Percentiles rank a stretch among this genome's conserved stretches.
phyloP scores from a whole-genome alignment of 495 filamentous ascomycete genomes.

The Hypoxylon subgilvum region DNA sequence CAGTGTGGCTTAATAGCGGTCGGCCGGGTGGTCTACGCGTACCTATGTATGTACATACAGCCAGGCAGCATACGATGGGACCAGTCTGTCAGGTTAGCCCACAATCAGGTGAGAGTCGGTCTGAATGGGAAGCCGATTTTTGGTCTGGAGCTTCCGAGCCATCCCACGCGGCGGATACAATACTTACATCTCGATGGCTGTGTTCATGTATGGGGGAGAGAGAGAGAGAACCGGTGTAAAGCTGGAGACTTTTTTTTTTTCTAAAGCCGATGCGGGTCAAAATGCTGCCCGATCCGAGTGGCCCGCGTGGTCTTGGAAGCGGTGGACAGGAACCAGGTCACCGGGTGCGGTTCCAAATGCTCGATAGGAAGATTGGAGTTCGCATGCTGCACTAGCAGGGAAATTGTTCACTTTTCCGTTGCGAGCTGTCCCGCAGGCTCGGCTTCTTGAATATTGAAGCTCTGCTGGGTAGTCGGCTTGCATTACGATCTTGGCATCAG shows the following conservation, averaged over 20 bases:
- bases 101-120: background rate
- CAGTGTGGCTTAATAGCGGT: too few species aligned
- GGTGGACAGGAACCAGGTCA: constrained; percentile 7
- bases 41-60: too few species aligned
- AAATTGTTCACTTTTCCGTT: constrained; percentile 7
- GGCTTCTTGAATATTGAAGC: constrained; percentile 15
- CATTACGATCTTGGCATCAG: background rate
- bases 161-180: background rate
- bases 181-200: constrained; percentile 1
- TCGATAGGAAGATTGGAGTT: constrained; percentile 1
- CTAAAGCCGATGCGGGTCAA: background rate
- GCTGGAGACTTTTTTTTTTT: background rate
- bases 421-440: background rate
- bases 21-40: background rate
- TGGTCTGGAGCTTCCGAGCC: constrained; percentile 15
- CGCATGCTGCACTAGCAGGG: constrained; percentile 12
- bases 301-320: constrained; percentile 2
- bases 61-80: too few species aligned
- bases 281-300: constrained; percentile 12
- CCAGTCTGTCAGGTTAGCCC: too few species aligned
- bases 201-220: too few species aligned
- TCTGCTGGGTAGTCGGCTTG: constrained; percentile 20
- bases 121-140: background rate
- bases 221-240: constrained; percentile 1
- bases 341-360: background rate